Evolutionary conservation across 2,329 filamentous ascomycete genomes (phyloP).

Genomic region (Cytospora piceicola): DNA sequence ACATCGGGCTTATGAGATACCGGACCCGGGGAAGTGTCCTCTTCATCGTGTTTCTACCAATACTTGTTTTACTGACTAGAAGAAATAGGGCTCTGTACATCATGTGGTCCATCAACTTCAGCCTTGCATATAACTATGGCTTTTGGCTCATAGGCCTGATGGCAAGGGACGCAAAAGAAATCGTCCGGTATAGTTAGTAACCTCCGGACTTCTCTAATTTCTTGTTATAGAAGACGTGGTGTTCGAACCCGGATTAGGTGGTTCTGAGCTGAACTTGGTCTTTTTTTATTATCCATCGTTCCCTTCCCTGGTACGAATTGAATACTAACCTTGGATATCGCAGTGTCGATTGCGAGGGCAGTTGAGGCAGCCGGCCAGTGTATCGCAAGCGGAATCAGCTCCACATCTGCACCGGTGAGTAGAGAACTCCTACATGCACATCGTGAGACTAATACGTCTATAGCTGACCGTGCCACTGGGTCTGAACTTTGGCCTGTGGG

Average conservation of each 20-base stretch:
- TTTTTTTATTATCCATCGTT: no score
- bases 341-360: conserved; percentile 34
- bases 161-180: conserved; percentile 34
- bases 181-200: conserved; percentile 32
- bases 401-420: conserved; percentile 33
- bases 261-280: no score
- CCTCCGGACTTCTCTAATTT: no score
- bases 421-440: neutral
- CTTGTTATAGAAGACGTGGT: no score
- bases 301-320: no score
- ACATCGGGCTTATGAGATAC: no score
- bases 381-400: conserved; percentile 39
- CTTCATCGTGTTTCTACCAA: no score
- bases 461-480: conserved; percentile 29
- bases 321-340: no score
- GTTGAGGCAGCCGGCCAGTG: conserved; percentile 38
- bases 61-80: neutral
- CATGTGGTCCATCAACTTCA: conserved; percentile 40
- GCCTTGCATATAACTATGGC: conserved; percentile 40
- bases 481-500: conserved; percentile 32
- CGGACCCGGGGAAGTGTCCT: no score
- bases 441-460: neutral
- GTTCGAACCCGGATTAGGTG: no score
- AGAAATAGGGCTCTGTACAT: conserved; percentile 38
- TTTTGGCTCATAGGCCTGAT: conserved; percentile 42